phyloP scores from a whole-genome alignment of 768 basidiomycete genomes.

The Tricholoma sp. region DNA sequence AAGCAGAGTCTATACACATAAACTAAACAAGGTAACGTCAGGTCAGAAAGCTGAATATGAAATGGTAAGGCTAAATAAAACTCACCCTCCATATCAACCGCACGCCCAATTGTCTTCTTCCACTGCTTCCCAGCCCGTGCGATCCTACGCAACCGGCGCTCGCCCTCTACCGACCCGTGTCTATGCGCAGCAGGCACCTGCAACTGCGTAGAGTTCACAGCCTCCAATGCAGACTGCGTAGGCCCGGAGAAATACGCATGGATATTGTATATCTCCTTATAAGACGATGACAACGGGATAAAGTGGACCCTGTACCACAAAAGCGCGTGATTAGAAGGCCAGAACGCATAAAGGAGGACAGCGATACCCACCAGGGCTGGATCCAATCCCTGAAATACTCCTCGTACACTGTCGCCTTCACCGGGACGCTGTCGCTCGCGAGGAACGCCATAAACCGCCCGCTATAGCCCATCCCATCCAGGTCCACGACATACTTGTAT shows the following conservation, averaged over 20 bases:
- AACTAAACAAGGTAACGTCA: conserved; percentile 36
- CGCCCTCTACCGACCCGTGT: conserved; percentile 50
- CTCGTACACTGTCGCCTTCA: conserved; percentile 88
- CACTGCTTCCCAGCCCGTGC: conserved; percentile 91
- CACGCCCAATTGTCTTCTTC: conserved; percentile 79
- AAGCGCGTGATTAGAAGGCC: conserved; percentile 1
- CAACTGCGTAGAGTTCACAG: conserved; percentile 45
- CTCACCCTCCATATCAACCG: conserved; percentile 90
- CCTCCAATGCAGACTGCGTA: conserved; percentile 49
- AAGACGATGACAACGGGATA: conserved; percentile 84
- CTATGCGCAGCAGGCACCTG: conserved; percentile 25
- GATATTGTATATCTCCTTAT: conserved; percentile 91
- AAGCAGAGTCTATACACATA: conserved; percentile 85
- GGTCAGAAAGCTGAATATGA: not conserved
- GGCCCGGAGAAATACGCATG: conserved; percentile 91
- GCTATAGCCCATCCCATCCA: conserved; percentile 95
- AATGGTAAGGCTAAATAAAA: conserved; percentile 9
- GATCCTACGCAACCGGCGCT: conserved; percentile 70
- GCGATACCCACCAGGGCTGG: conserved; percentile 61
- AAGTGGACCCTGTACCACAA: conserved; percentile 72
- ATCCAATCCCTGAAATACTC: conserved; percentile 93
- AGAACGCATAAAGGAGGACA: not conserved
- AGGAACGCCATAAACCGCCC: conserved; percentile 83
- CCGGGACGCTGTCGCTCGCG: conserved; percentile 81
- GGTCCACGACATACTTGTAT: conserved; percentile 88